Base-by-base conservation (phyloP, 805 yeast genomes). In the Candida orba region DNA sequence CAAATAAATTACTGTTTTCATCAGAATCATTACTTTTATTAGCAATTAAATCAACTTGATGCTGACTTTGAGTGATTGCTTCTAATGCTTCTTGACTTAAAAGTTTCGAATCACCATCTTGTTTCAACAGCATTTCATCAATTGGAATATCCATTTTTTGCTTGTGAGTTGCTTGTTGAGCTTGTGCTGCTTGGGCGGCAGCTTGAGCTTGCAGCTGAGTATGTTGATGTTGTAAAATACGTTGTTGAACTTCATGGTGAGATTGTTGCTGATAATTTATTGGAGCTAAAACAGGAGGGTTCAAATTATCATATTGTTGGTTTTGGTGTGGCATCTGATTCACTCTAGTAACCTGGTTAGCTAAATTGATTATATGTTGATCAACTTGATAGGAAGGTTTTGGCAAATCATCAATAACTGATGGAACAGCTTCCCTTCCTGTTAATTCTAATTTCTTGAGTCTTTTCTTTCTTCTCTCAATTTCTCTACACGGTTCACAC, bases 401-500 rank as follows among this genome's bases (percentile, higher is more conserved):
- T 27, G 14, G 29, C 13, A 10, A 27, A 27, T 12, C 12, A 27
- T 27, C 29, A 27, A 27, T 10, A 10, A 27, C 29, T 9, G 41
- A 37, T 27, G 8, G 44, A 31, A 35, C 46, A 48, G 12, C 42
- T 34, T 36, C 44, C 14, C 42, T 37, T 14, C 57, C 54, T 1
- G 46, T 45, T 34, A 45, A 41, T 39, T 39, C 44, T 13, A 45
- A 32, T 37, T 40, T 40, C 22, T 42, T 34, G 40, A 37, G 34
- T 17, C 44, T 41, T 15, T 42, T 45, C 49, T 43, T 45, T 41
- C 35, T 37, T 27, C 43, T 39, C 38, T 38, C 46, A 35, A 41
- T 46, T 36, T 57, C 60, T 41, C 60, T 52, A 37, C 60, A 57
- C 33, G 60, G 60, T 42, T 57, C 52, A 32, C 60, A 57, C 8